Percentiles rank a stretch among this genome's conserved stretches.
Conservation (phyloP, 768 basidiomycete genomes). For the Termitomyces sp. region DNA sequence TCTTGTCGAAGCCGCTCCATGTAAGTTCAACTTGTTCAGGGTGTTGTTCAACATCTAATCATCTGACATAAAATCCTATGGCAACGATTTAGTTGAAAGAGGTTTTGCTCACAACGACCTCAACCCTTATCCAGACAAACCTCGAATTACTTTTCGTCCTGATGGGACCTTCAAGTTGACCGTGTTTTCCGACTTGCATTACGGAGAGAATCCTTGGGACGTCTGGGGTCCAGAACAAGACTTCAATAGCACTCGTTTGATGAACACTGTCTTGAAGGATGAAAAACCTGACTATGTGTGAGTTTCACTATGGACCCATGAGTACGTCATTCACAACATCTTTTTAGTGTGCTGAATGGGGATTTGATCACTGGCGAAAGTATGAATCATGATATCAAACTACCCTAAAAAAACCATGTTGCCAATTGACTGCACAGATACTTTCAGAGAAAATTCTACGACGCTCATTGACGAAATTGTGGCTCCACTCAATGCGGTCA, state of each 20-base stretch:
- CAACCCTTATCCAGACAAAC: conserved; percentile 37
- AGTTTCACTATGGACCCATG: conserved; percentile 16
- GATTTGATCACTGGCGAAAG: conserved; percentile 75
- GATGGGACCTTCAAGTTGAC: conserved; percentile 71
- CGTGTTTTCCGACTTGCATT: conserved; percentile 74
- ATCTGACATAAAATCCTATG: neutral
- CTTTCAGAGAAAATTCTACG: conserved; percentile 66
- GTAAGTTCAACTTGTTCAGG: neutral
- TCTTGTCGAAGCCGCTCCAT: conserved; percentile 2
- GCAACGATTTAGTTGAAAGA: conserved; percentile 3
- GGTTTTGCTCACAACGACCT: conserved; percentile 3
- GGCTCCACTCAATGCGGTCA: conserved; percentile 50
- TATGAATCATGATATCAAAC: conserved; percentile 19
- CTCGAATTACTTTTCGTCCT: conserved; percentile 48
- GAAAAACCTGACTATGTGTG: conserved; percentile 73
- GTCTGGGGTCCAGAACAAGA: conserved; percentile 68
- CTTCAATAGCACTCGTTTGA: conserved; percentile 54
- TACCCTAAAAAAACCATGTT: neutral
- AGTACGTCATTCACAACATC: neutral
- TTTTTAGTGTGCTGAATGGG: conserved; percentile 60
- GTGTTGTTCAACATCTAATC: neutral
- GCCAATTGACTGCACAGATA: conserved; percentile 35
- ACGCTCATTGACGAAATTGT: conserved; percentile 62
- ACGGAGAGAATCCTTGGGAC: conserved; percentile 73
- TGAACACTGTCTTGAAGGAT: conserved; percentile 49